phyloP scores from a whole-genome alignment of 805 yeast genomes.

The Candida boleticola region DNA sequence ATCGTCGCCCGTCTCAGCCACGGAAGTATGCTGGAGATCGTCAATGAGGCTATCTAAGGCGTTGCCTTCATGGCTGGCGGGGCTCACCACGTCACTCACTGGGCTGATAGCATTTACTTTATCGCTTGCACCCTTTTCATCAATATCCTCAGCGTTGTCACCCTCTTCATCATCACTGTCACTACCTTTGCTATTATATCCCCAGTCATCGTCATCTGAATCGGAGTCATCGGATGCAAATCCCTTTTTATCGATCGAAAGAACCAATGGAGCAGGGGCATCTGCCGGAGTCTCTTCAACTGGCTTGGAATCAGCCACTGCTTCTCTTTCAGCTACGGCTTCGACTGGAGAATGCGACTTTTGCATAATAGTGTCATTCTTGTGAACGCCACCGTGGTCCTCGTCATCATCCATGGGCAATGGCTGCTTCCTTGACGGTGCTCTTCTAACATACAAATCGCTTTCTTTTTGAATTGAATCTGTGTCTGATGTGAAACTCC shows the following conservation, averaged over 20 bases:
- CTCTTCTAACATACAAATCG: background rate
- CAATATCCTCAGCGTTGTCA: slow-evolving; percentile 1
- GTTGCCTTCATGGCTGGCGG: background rate
- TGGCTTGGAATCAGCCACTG: too few relatives aligned
- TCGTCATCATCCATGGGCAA: slow-evolving; percentile 1
- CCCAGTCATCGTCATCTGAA: slow-evolving; percentile 24
- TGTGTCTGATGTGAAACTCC: slow-evolving; percentile 36
- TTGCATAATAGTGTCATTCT: background rate
- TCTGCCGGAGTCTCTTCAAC: slow-evolving; percentile 1
- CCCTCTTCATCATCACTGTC: slow-evolving; percentile 7
- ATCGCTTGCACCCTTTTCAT: slow-evolving; percentile 1
- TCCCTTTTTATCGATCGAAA: slow-evolving; percentile 22
- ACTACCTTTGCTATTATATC: slow-evolving; percentile 16
- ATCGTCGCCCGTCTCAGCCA: background rate
- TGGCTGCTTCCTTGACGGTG: background rate
- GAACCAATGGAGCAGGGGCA: slow-evolving; percentile 18
- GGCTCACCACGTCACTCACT: slow-evolving; percentile 10
- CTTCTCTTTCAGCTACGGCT: background rate
- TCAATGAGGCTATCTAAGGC: slow-evolving; percentile 34
- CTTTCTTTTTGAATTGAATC: slow-evolving; percentile 39
- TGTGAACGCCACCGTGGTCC: background rate
- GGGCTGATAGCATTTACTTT: slow-evolving; percentile 4
- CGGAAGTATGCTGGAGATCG: slow-evolving; percentile 20
- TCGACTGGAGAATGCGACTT: background rate
- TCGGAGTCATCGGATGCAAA: slow-evolving; percentile 10